phyloP scores from a whole-genome alignment of 495 filamentous ascomycete genomes.

The Trichoderma parareesei region DNA sequence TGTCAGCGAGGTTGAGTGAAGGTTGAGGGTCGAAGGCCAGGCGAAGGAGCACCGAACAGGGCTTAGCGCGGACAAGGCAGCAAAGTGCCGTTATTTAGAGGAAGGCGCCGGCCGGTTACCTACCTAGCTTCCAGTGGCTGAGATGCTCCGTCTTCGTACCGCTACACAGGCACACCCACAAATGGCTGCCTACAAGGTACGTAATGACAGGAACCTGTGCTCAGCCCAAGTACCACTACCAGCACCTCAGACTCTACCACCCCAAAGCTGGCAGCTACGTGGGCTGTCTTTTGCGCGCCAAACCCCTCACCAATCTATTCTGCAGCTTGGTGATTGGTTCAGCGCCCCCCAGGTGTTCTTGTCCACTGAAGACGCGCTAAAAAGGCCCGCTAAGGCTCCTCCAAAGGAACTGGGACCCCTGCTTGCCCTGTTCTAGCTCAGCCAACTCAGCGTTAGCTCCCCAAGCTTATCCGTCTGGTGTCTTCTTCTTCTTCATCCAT shows the following conservation, averaged over 20 bases:
- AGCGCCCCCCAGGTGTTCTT: neutral
- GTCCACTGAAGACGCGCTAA: neutral
- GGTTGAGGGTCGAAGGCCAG: neutral
- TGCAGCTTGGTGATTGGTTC: neutral
- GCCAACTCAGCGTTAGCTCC: too few species aligned
- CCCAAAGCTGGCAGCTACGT: neutral
- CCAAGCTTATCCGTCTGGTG: too few species aligned
- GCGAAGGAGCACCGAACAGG: neutral
- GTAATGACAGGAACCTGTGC: neutral
- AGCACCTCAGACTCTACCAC: neutral
- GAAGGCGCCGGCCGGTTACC: too few species aligned
- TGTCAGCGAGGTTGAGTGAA: neutral
- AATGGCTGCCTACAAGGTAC: neutral
- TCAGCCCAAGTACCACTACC: neutral
- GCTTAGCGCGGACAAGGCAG: neutral
- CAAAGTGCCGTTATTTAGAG: too few species aligned
- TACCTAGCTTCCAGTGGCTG: too few species aligned
- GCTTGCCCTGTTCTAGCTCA: too few species aligned
- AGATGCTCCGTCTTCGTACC: too few species aligned
- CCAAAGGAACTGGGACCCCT: too few species aligned
- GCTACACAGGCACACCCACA: too few species aligned
- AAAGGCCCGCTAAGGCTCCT: neutral
- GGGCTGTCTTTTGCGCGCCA: neutral
- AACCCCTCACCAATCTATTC: slow-evolving; percentile 8
- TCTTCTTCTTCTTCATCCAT: too few species aligned